phyloP scores from a whole-genome alignment of 768 basidiomycete species.

The Boletus rubescentipes region DNA sequence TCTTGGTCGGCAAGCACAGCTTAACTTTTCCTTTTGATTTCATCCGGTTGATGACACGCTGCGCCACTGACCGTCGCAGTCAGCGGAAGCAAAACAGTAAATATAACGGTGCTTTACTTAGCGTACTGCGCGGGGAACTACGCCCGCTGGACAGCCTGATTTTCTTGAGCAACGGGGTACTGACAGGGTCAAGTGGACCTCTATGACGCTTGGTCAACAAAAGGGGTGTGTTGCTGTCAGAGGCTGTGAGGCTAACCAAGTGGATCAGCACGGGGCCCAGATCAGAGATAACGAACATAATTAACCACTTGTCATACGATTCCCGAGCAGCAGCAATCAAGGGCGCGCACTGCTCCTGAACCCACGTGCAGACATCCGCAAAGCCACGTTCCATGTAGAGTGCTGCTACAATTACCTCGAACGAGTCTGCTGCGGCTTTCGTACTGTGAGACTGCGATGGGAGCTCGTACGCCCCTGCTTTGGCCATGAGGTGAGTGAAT shows the following conservation, averaged over 20 bases:
- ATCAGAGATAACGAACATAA: background rate
- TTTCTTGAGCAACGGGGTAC: conserved; percentile 20
- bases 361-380: conserved; percentile 38
- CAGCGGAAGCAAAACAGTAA: background rate
- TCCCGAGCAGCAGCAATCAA: conserved; percentile 34
- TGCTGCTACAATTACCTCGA: conserved; percentile 47
- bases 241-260: conserved; percentile 11
- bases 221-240: background rate
- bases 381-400: conserved; percentile 42
- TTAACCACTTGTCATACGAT: conserved; percentile 29
- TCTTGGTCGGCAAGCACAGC: conserved; percentile 16
- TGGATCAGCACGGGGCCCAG: conserved; percentile 4
- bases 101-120: conserved; percentile 18
- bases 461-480: conserved; percentile 29
- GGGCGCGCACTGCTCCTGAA: conserved; percentile 38
- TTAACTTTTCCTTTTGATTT: conserved; percentile 29
- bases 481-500: conserved; percentile 39
- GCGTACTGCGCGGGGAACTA: conserved; percentile 13
- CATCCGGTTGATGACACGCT: conserved; percentile 25
- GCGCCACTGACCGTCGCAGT: conserved; percentile 23
- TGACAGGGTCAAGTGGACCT: conserved; percentile 1
- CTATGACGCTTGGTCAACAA: conserved; percentile 17
- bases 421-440: conserved; percentile 46
- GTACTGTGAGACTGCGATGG: conserved; percentile 20
- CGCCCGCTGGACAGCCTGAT: conserved; percentile 15